These are phyloP conservation scores for Penicillium subrubescens DNA, from an alignment of 495 filamentous ascomycete species.

Conservation along the genomic window DNA sequence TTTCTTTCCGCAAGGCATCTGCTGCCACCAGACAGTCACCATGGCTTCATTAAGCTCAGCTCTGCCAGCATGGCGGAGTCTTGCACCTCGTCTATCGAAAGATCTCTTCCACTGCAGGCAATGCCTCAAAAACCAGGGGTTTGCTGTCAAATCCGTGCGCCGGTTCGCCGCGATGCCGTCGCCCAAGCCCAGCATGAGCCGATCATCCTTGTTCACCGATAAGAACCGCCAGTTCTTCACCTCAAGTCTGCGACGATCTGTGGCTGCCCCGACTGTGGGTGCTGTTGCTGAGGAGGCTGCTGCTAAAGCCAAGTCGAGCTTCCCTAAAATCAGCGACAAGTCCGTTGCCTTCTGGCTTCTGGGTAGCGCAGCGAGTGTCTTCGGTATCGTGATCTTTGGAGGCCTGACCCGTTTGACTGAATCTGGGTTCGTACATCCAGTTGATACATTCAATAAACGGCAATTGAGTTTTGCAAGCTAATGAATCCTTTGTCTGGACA, in stretches of 20 bases:
- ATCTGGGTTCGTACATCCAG: conserved; percentile 71
- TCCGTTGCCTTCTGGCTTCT: conserved; percentile 88
- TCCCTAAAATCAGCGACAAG: conserved; percentile 73
- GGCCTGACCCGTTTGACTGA: conserved; percentile 92
- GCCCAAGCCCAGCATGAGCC: conserved; percentile 30
- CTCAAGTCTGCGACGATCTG: conserved; percentile 26
- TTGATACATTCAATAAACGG: not conserved
- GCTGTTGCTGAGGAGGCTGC: conserved; percentile 26
- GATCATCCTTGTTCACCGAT: conserved; percentile 28
- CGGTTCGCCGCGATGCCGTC: conserved; percentile 33
- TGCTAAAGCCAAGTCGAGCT: conserved; percentile 49
- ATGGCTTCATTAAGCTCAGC: conserved; percentile 44
- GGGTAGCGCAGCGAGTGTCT: conserved; percentile 86
- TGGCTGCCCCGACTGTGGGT: conserved; percentile 26
- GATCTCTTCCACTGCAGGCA: conserved; percentile 65
- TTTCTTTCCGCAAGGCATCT: conserved; percentile 14
- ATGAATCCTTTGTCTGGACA: conserved; percentile 37
- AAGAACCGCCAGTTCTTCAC: conserved; percentile 39
- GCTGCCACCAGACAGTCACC: conserved; percentile 16
- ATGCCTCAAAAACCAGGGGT: conserved; percentile 52
- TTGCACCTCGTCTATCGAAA: conserved; percentile 53
- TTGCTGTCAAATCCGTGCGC: conserved; percentile 39
- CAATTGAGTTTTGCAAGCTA: conserved; percentile 14
- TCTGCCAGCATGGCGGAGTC: conserved; percentile 34
- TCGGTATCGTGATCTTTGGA: conserved; percentile 95